Evolutionary conservation across 129 eudicot species (phyloP), one percentile per base, ranked within the genome.

Genomic region (Flaveria bidentis): DNA sequence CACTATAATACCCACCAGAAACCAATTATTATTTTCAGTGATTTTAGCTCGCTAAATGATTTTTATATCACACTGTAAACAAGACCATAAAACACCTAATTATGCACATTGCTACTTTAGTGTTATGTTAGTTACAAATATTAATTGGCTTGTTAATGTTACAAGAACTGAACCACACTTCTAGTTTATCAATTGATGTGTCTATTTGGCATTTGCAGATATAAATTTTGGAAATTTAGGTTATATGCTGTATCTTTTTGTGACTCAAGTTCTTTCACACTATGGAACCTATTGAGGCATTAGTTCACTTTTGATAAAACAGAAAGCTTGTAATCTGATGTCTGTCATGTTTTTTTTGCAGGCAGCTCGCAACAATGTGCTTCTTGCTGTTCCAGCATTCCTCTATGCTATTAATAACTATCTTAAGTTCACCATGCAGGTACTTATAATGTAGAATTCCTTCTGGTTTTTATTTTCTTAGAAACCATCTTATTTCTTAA

Each of bases 371-470:
- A 95, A 76, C 87, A 95, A 95, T 80, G 86, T 83, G 67, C 99
- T 95, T 81, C 92, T 95, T 72, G 99, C 99, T 67, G 99, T 95
- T 82, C 99, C 99, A 65, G 99, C 97, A 52, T 80, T 95, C 58
- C 90, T 95, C 50, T 95, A 95, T 88, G 99, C 99, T 67, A 80
- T 95, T 61, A 95, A 95, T 84, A 95, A 95, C 85, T 91, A 95
- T 75, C 88, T 95, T 63, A 95, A 95, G 89, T 95, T 95, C 76
- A 89, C 79, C 70, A 95, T 95, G 99, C 99, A 95, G 99, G 99
- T 95, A 86, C 16, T 15, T 4, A 52, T 58, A n/a, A 11, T 72
- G 53, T 67, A 68, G 36, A 51, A 58, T 28, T 66, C 63, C n/a
- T 75, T 53, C 67, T 28, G 49, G 33, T 69, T 26, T 81, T 11